A percentile compares a stretch with the other conserved stretches of the same genome.
Evolutionary conservation across 148 eudicot species (phyloP).

Genomic region (Vaccinium corymbosum): DNA sequence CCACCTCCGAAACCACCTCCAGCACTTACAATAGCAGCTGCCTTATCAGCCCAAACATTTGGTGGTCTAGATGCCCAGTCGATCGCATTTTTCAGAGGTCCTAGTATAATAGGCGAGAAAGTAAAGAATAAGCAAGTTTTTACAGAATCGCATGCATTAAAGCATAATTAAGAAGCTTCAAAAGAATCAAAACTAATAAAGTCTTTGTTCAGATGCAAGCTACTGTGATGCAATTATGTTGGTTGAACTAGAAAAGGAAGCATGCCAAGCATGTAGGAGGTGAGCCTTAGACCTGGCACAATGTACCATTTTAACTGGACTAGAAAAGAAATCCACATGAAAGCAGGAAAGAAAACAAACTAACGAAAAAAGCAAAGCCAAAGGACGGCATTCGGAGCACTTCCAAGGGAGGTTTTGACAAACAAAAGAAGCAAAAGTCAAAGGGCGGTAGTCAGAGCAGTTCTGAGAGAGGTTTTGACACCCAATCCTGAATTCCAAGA

Average conservation of each 20-base stretch:
- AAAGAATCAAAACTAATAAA: neutral
- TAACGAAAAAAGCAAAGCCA: neutral
- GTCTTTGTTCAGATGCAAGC: neutral
- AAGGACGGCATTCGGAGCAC: neutral
- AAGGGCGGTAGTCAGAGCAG: neutral
- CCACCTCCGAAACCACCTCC: slow-evolving; percentile 82
- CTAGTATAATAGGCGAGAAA: slow-evolving; percentile 27
- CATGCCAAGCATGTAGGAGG: neutral
- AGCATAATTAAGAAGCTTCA: neutral
- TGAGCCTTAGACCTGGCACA: neutral
- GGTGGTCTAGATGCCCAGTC: slow-evolving; percentile 95
- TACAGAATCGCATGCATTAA: neutral
- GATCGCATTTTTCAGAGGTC: slow-evolving; percentile 78
- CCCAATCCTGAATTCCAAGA: neutral
- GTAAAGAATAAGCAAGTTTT: neutral
- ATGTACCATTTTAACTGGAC: neutral
- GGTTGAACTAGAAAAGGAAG: neutral
- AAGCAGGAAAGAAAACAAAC: neutral
- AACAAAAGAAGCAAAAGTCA: neutral
- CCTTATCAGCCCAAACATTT: slow-evolving; percentile 79
- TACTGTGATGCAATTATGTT: neutral
- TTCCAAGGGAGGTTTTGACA: neutral
- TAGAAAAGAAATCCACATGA: neutral
- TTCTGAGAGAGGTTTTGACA: neutral
- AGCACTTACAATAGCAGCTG: slow-evolving; percentile 71